These are phyloP conservation scores for Phytopythium ostracodes DNA, from an alignment of 352 stramenopile species.

Conservation along the genomic window DNA sequence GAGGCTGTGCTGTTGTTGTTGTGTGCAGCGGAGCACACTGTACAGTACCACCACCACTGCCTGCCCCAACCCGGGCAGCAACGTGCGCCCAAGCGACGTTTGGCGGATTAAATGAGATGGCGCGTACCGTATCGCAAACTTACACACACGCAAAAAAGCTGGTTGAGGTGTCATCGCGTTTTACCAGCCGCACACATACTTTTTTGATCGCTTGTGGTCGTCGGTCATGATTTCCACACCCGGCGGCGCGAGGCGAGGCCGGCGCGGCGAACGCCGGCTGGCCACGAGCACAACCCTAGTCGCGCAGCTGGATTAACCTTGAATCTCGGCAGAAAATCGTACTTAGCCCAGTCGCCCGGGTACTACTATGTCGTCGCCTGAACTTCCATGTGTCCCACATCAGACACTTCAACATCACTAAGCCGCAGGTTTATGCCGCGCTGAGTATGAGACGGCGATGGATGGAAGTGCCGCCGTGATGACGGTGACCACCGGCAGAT, in stretches of 20 bases:
- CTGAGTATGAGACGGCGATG: background rate
- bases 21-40: background rate
- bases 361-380: background rate
- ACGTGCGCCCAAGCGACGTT: background rate
- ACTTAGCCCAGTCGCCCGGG: background rate
- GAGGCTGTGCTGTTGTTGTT: background rate
- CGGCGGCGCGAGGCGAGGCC: too few species aligned
- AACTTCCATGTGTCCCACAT: slow-evolving; percentile 1
- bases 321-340: slow-evolving; percentile 2
- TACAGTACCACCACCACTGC: background rate
- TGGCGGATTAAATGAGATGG: background rate
- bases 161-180: background rate
- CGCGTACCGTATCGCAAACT: background rate
- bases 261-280: too few species aligned
- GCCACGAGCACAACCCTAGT: slow-evolving; percentile 1
- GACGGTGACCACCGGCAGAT: too few species aligned
- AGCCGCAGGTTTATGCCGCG: background rate
- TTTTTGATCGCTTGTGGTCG: background rate
- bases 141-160: background rate
- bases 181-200: background rate
- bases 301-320: background rate
- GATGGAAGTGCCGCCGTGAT: background rate
- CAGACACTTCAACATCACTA: background rate
- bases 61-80: too few species aligned
- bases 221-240: background rate